Evolutionary conservation across 441 rosid species (phyloP).

Genomic region (Bocquillonia castaneifolia): DNA sequence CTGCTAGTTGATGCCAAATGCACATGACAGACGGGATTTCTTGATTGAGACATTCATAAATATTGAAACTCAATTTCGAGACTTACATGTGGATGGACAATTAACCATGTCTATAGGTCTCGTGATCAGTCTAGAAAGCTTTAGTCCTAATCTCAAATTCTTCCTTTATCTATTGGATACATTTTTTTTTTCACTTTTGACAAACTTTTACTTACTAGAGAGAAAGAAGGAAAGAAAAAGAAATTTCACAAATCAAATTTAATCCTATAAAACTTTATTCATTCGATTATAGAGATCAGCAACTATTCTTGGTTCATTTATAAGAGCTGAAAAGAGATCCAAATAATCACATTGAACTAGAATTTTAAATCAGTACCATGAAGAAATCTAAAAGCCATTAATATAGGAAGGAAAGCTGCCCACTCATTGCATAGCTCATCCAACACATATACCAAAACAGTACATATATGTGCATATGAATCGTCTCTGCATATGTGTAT

Average conservation of each 20-base stretch:
- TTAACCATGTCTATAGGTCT: not conserved
- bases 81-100: not conserved
- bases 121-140: not conserved
- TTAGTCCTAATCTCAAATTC: not conserved
- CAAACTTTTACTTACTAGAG: not conserved
- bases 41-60: not conserved
- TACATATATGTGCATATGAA: not conserved
- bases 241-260: not conserved
- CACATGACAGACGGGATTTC: slow-evolving; percentile 25
- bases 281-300: not conserved
- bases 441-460: not conserved
- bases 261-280: not conserved
- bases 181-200: not conserved
- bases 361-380: not conserved
- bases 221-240: not conserved
- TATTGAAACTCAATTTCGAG: not conserved
- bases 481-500: not conserved
- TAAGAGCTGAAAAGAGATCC: not conserved
- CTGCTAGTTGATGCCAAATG: slow-evolving; percentile 53
- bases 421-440: not conserved
- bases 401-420: not conserved
- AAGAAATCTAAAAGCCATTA: not conserved
- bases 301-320: not conserved
- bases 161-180: not conserved
- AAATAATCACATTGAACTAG: not conserved